A percentile compares a stretch with the other conserved stretches of the same genome.
These are phyloP conservation scores for Boletus sp. DNA, from an alignment of 768 basidiomycete species.

Conservation along the genomic window DNA sequence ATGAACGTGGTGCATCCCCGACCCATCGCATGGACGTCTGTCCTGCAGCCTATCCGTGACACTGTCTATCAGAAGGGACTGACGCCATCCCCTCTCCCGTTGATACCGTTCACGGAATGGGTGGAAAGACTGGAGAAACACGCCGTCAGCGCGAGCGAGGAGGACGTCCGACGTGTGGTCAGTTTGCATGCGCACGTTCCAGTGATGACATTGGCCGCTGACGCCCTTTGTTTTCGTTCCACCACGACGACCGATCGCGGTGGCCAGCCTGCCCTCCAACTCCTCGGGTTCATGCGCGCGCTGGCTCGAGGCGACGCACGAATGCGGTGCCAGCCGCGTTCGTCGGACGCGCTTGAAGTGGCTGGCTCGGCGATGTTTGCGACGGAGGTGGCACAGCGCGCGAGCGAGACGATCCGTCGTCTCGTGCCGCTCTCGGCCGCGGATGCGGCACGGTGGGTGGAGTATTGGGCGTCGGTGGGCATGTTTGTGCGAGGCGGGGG, in stretches of 20 bases:
- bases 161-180: not conserved
- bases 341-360: not conserved
- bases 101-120: constrained; percentile 35
- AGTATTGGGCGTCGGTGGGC: not conserved
- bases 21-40: constrained; percentile 24
- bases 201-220: not conserved
- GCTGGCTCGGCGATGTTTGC: not conserved
- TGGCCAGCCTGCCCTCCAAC: not conserved
- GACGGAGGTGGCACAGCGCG: not conserved
- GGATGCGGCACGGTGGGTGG: not conserved
- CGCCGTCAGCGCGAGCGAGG: not conserved
- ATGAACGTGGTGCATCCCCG: constrained; percentile 35
- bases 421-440: not conserved
- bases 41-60: constrained; percentile 25
- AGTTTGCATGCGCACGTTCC: not conserved
- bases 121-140: not conserved
- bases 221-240: too few relatives aligned
- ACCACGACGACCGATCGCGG: too few relatives aligned
- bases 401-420: not conserved
- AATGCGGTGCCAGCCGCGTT: not conserved
- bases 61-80: constrained; percentile 9
- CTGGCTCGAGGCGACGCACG: not conserved
- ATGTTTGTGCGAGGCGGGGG: too few relatives aligned
- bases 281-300: constrained; percentile 4
- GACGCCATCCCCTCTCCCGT: constrained; percentile 18